Base-by-base conservation (phyloP, 2,329 filamentous ascomycete genomes). In the Lizonia empirigonia region DNA sequence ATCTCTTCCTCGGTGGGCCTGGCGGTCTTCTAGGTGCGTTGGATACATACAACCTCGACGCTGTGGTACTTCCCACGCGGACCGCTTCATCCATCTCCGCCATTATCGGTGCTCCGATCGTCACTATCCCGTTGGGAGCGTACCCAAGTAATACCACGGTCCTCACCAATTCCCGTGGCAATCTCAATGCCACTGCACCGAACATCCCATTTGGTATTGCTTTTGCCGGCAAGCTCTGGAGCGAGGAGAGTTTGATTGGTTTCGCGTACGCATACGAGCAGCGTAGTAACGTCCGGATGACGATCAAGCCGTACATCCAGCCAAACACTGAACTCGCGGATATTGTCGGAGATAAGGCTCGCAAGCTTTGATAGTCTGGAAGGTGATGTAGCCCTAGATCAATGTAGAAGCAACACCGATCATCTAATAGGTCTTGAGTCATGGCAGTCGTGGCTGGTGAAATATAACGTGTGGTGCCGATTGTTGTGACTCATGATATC, bases 201-300 rank as follows among this genome's bases (percentile, higher is more conserved):
- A 81, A 82, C 15, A 68, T 84, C 1, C 78, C 78, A 2, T 86
- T 88, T 62, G 87, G 87, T 0, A 71, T 90, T 9, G 78, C 78
- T 7, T 89, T 89, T 60, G 73, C 88, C 36, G 87, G 85, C 0
- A 70, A 71, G 2, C 78, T 77, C 39, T 90, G 82, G 74, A 81
- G 77, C 27, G 87, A 90, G 68, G 81, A 80, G 60, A 77, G 71
- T 23, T 63, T 90, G 58, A 82, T 90, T 50, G 82, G 82, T 0
- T 80, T 85, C 64, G 87, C 85, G 6, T 89, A 86, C 75, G 85
- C 84, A 4, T 88, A 84, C 70, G 87, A 90, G 74, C 83, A 87
- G 73, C 74, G 77, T 56, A 86, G 80, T 2, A 69, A 72, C 61
- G 74, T 78, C 9, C 72, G 83, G 39, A 60, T 70, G 32, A 76